Percentiles rank a stretch among this genome's conserved stretches.
phyloP scores from a whole-genome alignment of 495 filamentous ascomycete species.

The Xanthoparmelia taractica region DNA sequence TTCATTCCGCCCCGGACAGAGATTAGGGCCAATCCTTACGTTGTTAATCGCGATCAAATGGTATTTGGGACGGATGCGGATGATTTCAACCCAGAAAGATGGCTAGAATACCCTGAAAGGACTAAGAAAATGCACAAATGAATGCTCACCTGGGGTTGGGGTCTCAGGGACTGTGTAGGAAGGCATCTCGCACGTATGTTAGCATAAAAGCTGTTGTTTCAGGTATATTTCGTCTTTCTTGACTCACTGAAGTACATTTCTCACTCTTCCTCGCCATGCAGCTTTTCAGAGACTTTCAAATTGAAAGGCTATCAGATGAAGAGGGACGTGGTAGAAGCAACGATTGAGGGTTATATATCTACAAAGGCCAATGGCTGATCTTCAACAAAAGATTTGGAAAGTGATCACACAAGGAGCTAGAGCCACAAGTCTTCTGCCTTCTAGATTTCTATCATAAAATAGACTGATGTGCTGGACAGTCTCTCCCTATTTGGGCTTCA shows the following conservation, averaged over 20 bases:
- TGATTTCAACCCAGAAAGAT: slow-evolving; percentile 51
- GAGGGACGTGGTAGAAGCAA: neutral
- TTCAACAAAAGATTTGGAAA: neutral
- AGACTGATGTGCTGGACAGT: neutral
- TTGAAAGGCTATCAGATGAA: slow-evolving; percentile 1
- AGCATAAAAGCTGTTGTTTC: slow-evolving; percentile 2
- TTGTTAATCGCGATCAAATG: slow-evolving; percentile 41
- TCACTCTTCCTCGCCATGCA: neutral
- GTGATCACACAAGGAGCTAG: neutral
- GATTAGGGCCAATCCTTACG: slow-evolving; percentile 46
- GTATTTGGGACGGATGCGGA: slow-evolving; percentile 54
- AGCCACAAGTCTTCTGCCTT: neutral
- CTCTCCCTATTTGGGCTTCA: neutral
- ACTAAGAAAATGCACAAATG: neutral
- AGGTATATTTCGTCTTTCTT: neutral
- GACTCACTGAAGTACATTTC: neutral
- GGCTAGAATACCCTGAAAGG: slow-evolving; percentile 43
- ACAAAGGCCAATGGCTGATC: slow-evolving; percentile 1
- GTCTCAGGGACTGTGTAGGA: neutral
- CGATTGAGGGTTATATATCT: neutral
- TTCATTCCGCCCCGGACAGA: slow-evolving; percentile 6
- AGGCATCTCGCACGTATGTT: neutral
- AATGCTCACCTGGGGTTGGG: slow-evolving; percentile 3
- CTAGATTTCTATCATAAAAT: too few relatives aligned
- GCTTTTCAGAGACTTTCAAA: slow-evolving; percentile 4